Evolutionary conservation across 129 eudicot species (phyloP).

Genomic region (Saposhnikovia divaricata): DNA sequence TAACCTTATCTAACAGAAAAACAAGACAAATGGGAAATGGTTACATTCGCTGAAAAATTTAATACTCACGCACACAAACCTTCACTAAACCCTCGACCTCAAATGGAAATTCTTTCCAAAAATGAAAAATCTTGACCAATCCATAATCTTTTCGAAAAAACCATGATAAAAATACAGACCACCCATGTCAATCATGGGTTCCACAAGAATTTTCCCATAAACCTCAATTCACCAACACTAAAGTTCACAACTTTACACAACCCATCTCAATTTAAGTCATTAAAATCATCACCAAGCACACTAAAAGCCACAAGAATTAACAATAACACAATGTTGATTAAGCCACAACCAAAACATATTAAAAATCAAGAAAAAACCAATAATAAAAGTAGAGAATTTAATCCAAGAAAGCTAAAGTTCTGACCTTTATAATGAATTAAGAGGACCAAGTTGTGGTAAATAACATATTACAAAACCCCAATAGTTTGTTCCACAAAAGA

Average conservation of each 20-base stretch:
- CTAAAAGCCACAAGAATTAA: background rate
- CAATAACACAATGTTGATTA: background rate
- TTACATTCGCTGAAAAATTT: background rate
- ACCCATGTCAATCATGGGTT: background rate
- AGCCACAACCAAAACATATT: background rate
- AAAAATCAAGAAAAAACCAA: background rate
- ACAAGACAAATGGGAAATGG: no score
- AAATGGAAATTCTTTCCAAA: background rate
- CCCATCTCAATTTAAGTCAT: background rate
- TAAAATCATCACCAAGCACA: background rate
- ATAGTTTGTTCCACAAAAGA: background rate
- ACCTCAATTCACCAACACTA: slow-evolving; percentile 1
- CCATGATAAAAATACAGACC: background rate
- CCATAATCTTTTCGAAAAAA: background rate
- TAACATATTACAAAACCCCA: slow-evolving; percentile 9
- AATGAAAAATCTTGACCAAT: background rate
- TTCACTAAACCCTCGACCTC: background rate
- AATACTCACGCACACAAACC: background rate
- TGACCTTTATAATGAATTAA: slow-evolving; percentile 6
- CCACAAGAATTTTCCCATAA: background rate
- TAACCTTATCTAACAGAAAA: background rate
- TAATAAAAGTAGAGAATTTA: background rate
- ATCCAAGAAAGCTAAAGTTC: background rate
- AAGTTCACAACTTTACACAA: background rate
- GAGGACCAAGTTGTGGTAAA: background rate